Base-by-base conservation (phyloP, 441 rosid species). In the Erodium moschatum region DNA sequence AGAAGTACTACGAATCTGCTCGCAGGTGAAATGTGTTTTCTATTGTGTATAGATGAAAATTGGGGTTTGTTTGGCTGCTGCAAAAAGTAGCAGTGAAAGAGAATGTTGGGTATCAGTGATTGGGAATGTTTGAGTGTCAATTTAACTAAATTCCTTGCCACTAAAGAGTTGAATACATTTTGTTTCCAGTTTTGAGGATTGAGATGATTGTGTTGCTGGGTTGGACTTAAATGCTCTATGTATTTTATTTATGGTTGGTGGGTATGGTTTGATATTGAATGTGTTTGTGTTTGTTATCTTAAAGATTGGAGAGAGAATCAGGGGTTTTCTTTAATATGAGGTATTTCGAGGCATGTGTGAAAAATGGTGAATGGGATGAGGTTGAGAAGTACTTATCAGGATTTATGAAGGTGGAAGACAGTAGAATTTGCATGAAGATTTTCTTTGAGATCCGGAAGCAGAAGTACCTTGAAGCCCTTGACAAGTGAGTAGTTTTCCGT, bases 361-460 rank as follows among this genome's bases (percentile, higher is more conserved):
- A 87, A 50, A 89, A 84, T 76, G 96, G 92, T 35, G 92, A 89
- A 78, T 89, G 96, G 96, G 96, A 89, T 74, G 91, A 89, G 70
- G 88, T 89, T 42, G 92, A 89, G 81, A 89, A 87, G 81, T 89
- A 87, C 75, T 71, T 89, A 13, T 86, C 92, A 15, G 96, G 96
- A 9, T 89, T 89, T 70, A 89, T 91, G 0, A 89, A 85, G 75
- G 89, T 89, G 24, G 96, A 87, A 68, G 92, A 89, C 69, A 89
- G 87, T 70, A 82, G 89, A 83, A 86, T 86, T 71, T 89, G 91
- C 18, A 89, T 89, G 92, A 89, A 89, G 80, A 86, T 86, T 72
- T 89, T 89, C 79, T 89, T 89, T 0, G 96, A 89, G 80, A 87
- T 89, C 66, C 87, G 92, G 27, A 87, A 89, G 81, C 96, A 87